phyloP scores from a whole-genome alignment of 345 rosid genomes.

The Brassica napus region Da-Ae NC_063439.1:28035001-28035500 shows the following conservation, averaged over 20 bases:
- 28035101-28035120: slow-evolving; percentile 5
- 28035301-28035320: slow-evolving; percentile 38
- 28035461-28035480: background rate
- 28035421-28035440: background rate
- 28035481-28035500: too few relatives aligned
- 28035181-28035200: background rate
- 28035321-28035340: slow-evolving; percentile 7
- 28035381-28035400: background rate
- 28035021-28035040: background rate
- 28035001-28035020: slow-evolving; percentile 43
- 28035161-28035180: background rate
- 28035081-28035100: slow-evolving; percentile 9
- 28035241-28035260: slow-evolving; percentile 28
- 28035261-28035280: slow-evolving; percentile 34
- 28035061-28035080: slow-evolving; percentile 18
- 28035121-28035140: slow-evolving; percentile 23
- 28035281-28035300: slow-evolving; percentile 28
- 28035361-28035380: background rate
- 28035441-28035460: too few relatives aligned
- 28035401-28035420: background rate
- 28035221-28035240: background rate
- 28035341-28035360: background rate
- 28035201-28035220: slow-evolving; percentile 4
- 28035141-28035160: slow-evolving; percentile 28
- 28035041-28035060: background rate